A percentile compares a stretch with the other conserved stretches of the same genome.
Conservation (phyloP, 148 eudicot species). For the Fagopyrum tataricum region DNA sequence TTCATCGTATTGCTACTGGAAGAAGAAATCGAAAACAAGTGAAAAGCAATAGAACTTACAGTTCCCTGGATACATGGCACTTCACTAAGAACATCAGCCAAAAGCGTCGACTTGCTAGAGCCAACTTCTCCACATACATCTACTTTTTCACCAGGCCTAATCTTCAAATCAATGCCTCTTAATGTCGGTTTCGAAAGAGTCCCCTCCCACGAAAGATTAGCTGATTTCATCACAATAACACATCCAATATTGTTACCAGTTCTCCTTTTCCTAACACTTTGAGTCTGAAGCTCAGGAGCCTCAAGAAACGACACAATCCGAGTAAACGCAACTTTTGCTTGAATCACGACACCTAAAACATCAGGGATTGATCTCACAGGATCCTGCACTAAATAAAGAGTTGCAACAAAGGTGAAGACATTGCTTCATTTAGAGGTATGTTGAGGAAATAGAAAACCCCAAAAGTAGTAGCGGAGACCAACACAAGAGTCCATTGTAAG, state of each 20-base stretch:
- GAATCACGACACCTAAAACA: slow-evolving; percentile 70
- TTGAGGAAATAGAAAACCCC: slow-evolving; percentile 68
- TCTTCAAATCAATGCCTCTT: slow-evolving; percentile 49
- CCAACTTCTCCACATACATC: slow-evolving; percentile 96
- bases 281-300: slow-evolving; percentile 69
- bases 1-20: too few species aligned
- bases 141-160: slow-evolving; percentile 52
- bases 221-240: slow-evolving; percentile 40
- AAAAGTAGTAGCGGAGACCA: slow-evolving; percentile 78
- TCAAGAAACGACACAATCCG: slow-evolving; percentile 71
- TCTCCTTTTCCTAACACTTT: slow-evolving; percentile 31
- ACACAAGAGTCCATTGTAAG: slow-evolving; percentile 58
- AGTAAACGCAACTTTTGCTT: slow-evolving; percentile 77
- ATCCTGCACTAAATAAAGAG: slow-evolving; percentile 81
- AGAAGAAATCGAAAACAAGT: too few species aligned
- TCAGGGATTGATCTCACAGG: slow-evolving; percentile 82
- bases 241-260: slow-evolving; percentile 5
- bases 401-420: slow-evolving; percentile 87
- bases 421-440: slow-evolving; percentile 60
- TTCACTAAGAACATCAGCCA: slow-evolving; percentile 84
- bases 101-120: slow-evolving; percentile 81
- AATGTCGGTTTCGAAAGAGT: slow-evolving; percentile 43
- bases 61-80: slow-evolving; percentile 62
- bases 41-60: slow-evolving; percentile 33
- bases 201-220: slow-evolving; percentile 71